Conservation (phyloP, 2,329 filamentous ascomycete species). For the Fusarium nematophilum region DNA sequence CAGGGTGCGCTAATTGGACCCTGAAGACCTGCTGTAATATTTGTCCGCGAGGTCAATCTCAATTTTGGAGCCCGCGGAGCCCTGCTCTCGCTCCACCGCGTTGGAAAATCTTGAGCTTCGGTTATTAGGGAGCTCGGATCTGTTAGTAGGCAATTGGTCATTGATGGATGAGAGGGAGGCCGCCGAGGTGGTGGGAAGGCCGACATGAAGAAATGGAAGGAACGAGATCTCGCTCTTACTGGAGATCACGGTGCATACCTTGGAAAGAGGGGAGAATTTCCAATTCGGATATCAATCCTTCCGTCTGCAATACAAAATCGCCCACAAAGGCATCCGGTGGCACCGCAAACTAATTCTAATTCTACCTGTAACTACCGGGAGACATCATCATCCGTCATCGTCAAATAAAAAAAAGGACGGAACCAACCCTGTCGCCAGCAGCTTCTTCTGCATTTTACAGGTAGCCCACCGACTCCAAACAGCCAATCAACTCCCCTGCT, state of each 20-base stretch:
- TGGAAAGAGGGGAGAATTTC: too few relatives aligned
- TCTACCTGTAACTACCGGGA: not conserved
- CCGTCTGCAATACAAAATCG: not conserved
- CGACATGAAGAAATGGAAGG: not conserved
- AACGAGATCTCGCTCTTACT: not conserved
- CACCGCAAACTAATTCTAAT: not conserved
- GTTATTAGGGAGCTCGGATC: too few relatives aligned
- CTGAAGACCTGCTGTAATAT: not conserved
- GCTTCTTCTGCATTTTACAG: not conserved
- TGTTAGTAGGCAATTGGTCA: too few relatives aligned
- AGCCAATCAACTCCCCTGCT: conserved; percentile 18
- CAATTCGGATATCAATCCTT: too few relatives aligned
- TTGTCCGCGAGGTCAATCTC: conserved; percentile 21
- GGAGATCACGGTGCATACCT: not conserved
- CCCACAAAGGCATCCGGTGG: not conserved
- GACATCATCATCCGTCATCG: not conserved
- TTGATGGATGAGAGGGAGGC: too few relatives aligned
- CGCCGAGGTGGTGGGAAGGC: too few relatives aligned
- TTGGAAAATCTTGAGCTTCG: too few relatives aligned
- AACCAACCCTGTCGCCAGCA: conserved; percentile 13
- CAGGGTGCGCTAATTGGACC: not conserved
- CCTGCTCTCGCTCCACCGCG: conserved; percentile 9
- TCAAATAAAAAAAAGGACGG: conserved; percentile 11
- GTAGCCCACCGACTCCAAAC: not conserved
- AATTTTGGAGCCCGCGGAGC: conserved; percentile 29